Conservation (phyloP, 2,329 filamentous ascomycete genomes). For the Curvularia sp. region DNA sequence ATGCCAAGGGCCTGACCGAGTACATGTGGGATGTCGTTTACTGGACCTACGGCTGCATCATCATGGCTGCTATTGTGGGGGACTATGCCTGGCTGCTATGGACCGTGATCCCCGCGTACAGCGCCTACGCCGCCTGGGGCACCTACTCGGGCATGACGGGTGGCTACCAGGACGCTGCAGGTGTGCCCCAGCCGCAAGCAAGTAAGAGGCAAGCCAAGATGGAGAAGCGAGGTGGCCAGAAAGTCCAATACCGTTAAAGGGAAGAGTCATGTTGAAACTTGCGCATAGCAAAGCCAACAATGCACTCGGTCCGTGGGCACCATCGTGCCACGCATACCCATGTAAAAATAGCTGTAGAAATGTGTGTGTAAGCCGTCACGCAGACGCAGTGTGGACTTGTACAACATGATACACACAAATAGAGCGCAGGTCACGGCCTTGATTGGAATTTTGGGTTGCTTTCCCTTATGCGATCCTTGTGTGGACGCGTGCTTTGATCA, state of each 20-base stretch:
- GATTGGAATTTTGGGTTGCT: conserved; percentile 66
- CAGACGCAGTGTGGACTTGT: neutral
- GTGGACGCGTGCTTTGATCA: conserved; percentile 49
- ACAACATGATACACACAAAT: conserved; percentile 6
- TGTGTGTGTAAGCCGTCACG: too few relatives aligned
- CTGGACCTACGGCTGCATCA: conserved; percentile 84
- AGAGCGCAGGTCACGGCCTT: conserved; percentile 56
- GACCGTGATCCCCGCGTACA: conserved; percentile 57
- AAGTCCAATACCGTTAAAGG: conserved; percentile 55
- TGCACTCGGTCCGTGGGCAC: neutral
- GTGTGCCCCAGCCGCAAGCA: conserved; percentile 43
- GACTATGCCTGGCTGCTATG: conserved; percentile 79
- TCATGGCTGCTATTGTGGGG: conserved; percentile 77
- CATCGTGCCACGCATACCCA: neutral
- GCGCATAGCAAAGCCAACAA: neutral
- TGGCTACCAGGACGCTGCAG: conserved; percentile 54
- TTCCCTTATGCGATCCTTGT: conserved; percentile 69
- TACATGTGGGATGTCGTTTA: conserved; percentile 98
- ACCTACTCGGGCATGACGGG: conserved; percentile 56
- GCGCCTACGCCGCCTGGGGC: conserved; percentile 54
- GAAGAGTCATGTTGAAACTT: neutral
- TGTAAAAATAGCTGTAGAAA: neutral
- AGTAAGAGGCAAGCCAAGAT: conserved; percentile 61
- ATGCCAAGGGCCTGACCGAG: conserved; percentile 87
- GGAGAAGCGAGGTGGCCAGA: conserved; percentile 61